Conservation (phyloP, 163 green algal genomes). For the Scenedesmus sp. region DNA sequence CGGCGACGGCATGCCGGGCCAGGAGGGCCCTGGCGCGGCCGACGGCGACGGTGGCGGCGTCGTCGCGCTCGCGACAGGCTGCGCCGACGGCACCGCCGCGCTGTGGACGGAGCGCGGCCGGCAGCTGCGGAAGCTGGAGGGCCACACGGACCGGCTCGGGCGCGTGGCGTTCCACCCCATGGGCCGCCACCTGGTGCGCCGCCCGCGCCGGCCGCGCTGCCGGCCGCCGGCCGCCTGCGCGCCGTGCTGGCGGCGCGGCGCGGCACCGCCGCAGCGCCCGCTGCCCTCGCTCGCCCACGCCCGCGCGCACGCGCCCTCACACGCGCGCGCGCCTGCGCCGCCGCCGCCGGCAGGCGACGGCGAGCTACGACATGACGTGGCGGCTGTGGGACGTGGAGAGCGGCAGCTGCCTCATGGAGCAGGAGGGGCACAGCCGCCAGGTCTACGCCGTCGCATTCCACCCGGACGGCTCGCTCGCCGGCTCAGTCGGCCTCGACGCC, state of each 20-base stretch:
- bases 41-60: constrained; percentile 20
- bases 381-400: constrained; percentile 94
- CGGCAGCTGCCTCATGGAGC: constrained; percentile 88
- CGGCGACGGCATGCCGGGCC: constrained; percentile 14
- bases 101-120: constrained; percentile 75
- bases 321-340: no score
- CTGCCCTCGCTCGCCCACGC: no score
- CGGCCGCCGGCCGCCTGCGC: no score
- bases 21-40: constrained; percentile 58
- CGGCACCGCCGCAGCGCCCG: no score
- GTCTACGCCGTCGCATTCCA: constrained; percentile 97
- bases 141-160: constrained; percentile 88
- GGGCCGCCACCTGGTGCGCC: constrained; percentile 74
- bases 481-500: constrained; percentile 89
- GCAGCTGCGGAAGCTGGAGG: constrained; percentile 70
- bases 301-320: neutral
- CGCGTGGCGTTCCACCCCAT: constrained; percentile 92
- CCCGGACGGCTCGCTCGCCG: constrained; percentile 87
- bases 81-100: constrained; percentile 76
- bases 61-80: constrained; percentile 74
- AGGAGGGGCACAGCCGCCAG: constrained; percentile 93
- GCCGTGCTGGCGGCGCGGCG: no score
- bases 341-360: constrained; percentile 66
- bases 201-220: no score
- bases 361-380: constrained; percentile 96